phyloP scores from a whole-genome alignment of 2,329 filamentous ascomycete species.

The Pestalotiopsis sp. region DNA sequence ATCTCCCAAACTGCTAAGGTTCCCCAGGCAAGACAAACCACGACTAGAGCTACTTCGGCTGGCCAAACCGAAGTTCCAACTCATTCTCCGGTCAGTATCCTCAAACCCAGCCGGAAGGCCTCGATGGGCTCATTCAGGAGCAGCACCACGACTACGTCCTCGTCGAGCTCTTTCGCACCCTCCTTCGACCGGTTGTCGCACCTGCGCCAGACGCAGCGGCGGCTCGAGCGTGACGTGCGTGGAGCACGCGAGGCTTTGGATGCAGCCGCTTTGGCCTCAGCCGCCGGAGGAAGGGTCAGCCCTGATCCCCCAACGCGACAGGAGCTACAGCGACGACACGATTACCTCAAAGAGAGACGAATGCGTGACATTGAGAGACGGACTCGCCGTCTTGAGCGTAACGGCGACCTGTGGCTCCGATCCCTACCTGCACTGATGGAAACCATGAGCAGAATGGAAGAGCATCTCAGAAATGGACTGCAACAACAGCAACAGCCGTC shows the following conservation, averaged over 20 bases:
- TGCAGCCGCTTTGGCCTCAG: conserved; percentile 21
- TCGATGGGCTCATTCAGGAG: neutral
- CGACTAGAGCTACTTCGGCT: neutral
- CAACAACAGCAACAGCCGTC: neutral
- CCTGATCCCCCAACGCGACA: conserved; percentile 24
- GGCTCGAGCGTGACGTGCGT: conserved; percentile 20
- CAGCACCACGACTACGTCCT: neutral
- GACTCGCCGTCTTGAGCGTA: conserved; percentile 47
- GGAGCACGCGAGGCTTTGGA: conserved; percentile 26
- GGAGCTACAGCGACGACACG: conserved; percentile 41
- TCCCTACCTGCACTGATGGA: conserved; percentile 49
- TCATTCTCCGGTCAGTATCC: neutral
- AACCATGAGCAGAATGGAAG: conserved; percentile 39
- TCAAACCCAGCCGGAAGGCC: neutral
- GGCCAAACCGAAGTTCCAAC: neutral
- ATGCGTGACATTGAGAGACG: conserved; percentile 51
- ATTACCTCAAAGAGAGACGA: conserved; percentile 43
- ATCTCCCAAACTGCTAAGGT: neutral
- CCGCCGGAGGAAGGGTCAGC: conserved; percentile 27
- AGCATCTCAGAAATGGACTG: conserved; percentile 29
- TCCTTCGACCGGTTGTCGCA: conserved; percentile 16
- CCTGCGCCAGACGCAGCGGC: conserved; percentile 19
- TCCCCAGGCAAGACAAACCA: neutral
- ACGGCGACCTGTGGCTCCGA: conserved; percentile 48
- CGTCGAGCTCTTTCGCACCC: neutral